Percentiles rank a stretch among this genome's conserved stretches.
Conservation (phyloP, 768 basidiomycete genomes). For the Boletales sp. region DNA sequence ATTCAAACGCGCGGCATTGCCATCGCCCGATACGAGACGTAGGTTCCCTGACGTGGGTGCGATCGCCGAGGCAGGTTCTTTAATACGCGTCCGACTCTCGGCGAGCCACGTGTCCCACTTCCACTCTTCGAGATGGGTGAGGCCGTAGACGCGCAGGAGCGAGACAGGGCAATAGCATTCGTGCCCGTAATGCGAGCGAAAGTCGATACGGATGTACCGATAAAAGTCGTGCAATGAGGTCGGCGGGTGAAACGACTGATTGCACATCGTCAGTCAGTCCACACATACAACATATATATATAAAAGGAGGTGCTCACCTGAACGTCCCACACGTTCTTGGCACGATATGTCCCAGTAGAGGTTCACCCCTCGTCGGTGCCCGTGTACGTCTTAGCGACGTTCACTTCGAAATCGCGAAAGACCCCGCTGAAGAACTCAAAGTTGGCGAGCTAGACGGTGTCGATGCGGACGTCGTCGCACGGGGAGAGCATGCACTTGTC, state of each 20-base stretch:
- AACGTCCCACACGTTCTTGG: constrained; percentile 88
- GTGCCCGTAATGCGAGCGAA: constrained; percentile 87
- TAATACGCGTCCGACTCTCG: constrained; percentile 52
- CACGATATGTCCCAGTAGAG: constrained; percentile 71
- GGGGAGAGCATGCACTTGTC: too few relatives aligned
- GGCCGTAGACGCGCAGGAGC: constrained; percentile 88
- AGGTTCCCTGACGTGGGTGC: too few relatives aligned
- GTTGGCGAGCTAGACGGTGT: constrained; percentile 93
- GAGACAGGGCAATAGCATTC: constrained; percentile 97
- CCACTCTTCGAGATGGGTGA: constrained; percentile 95
- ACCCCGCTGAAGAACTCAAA: constrained; percentile 98
- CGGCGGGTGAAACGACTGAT: constrained; percentile 74
- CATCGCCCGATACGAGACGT: too few relatives aligned
- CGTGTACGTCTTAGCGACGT: constrained; percentile 79
- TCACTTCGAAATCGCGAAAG: constrained; percentile 87
- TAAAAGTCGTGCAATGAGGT: constrained; percentile 79
- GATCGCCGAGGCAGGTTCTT: constrained; percentile 26
- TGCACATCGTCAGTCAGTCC: not conserved
- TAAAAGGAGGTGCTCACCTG: constrained; percentile 56
- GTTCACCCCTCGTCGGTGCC: constrained; percentile 62
- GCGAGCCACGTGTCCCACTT: constrained; percentile 86
- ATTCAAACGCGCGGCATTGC: not conserved
- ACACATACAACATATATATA: not conserved
- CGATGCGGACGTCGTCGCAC: constrained; percentile 94
- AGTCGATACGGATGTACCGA: constrained; percentile 91